Percentiles rank a stretch among this genome's conserved stretches.
Evolutionary conservation across 331 rosid genomes (phyloP).

Genomic region (Quercus lobata): DNA sequence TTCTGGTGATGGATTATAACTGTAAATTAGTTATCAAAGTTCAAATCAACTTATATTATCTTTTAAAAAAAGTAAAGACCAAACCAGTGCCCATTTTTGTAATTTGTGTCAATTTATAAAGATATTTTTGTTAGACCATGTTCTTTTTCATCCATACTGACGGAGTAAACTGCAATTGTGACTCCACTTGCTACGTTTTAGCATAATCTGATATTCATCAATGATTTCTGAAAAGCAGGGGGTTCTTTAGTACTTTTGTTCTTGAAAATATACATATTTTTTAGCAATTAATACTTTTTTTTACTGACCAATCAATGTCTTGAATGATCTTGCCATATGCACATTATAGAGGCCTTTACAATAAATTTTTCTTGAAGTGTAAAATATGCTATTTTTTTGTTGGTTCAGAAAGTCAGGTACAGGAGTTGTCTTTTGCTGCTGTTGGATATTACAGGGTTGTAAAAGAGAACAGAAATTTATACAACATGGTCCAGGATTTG

Average conservation of each 20-base stretch:
- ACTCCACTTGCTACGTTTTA: background rate
- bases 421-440: slow-evolving; percentile 72
- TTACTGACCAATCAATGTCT: background rate
- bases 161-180: background rate
- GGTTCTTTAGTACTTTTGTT: background rate
- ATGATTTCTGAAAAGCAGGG: background rate
- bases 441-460: slow-evolving; percentile 70
- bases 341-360: background rate
- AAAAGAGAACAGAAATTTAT: slow-evolving; percentile 68
- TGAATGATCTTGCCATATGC: background rate
- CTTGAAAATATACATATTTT: background rate
- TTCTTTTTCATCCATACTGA: background rate
- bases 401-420: slow-evolving; percentile 60
- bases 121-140: background rate
- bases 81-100: background rate
- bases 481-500: slow-evolving; percentile 89
- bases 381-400: slow-evolving; percentile 1
- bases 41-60: background rate
- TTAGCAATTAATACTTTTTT: background rate
- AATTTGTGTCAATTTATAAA: background rate
- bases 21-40: background rate
- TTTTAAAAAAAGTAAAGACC: background rate
- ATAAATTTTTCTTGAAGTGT: background rate
- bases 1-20: background rate
- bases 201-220: background rate